phyloP scores from a whole-genome alignment of 2,329 filamentous ascomycete species.

The Aspergillus pseudotamarii region DNA sequence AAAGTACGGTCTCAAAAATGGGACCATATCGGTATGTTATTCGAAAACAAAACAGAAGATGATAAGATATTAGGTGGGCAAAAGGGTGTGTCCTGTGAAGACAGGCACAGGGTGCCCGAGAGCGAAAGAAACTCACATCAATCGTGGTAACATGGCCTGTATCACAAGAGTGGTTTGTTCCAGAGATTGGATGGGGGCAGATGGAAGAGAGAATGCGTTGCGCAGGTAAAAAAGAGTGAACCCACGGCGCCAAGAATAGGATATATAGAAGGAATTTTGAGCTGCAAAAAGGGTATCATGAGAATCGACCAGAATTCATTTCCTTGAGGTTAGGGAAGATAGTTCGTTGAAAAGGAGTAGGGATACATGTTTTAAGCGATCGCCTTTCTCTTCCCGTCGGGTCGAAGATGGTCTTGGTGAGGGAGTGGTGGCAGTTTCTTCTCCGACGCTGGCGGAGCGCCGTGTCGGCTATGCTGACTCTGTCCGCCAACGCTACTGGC shows the following conservation, averaged over 20 bases:
- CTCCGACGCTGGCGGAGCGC: constrained; percentile 26
- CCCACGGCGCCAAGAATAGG: constrained; percentile 16
- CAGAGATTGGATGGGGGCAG: constrained; percentile 9
- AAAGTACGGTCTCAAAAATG: constrained; percentile 4
- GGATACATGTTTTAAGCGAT: constrained; percentile 13
- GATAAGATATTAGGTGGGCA: constrained; percentile 14
- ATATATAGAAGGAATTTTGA: constrained; percentile 17
- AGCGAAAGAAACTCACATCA: constrained; percentile 32
- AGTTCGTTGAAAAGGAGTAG: background rate
- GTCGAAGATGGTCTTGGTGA: constrained; percentile 14
- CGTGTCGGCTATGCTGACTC: constrained; percentile 54
- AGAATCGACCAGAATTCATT: constrained; percentile 16
- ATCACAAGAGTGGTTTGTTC: constrained; percentile 20
- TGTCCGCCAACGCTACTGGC: constrained; percentile 66
- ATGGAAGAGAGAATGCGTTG: constrained; percentile 20
- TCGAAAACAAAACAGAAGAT: constrained; percentile 14
- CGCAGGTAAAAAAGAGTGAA: constrained; percentile 18
- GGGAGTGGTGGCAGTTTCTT: constrained; percentile 36
- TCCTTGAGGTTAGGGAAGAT: background rate
- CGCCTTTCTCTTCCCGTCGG: constrained; percentile 30
- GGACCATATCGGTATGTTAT: constrained; percentile 11
- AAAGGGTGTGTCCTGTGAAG: constrained; percentile 14
- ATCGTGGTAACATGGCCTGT: constrained; percentile 36
- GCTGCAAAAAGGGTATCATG: constrained; percentile 26
- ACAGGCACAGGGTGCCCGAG: constrained; percentile 21